Base-by-base conservation (phyloP, 371 early-diverging fungal genomes). In the Pancytospora philotis region DNA sequence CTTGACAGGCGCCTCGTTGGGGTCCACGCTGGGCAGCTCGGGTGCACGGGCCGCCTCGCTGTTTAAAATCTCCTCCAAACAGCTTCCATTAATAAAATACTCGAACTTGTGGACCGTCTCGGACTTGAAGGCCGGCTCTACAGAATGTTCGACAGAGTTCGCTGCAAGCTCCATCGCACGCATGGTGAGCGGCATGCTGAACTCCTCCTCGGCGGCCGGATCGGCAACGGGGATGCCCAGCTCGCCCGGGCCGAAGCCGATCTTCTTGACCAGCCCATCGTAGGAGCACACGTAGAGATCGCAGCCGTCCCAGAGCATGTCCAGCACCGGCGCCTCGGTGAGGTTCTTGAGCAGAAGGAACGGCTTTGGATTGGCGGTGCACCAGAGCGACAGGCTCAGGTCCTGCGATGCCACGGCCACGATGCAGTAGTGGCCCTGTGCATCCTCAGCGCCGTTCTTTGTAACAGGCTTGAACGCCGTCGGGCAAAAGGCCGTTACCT, bases 301-400 rank as follows among this genome's bases (percentile, higher is more conserved):
- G 22, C 25, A 49, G 3, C 74, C 76, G 31, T 75, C 59, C 81
- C 81, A 81, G 35, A 35, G 39, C 67, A 79, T 62, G 57, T 81
- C 81, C 25, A 81, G 37, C 30, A 75, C 68, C 1, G 81, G 81
- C 60, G 63, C 38, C 13, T 72, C 67, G 3, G 65, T 55, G 8
- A 81, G 64, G 62, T 81, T 78, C 51, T 76, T 79, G 25, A 81
- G 35, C 4, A 81, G 62, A 0, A 81, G 49, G 51, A 81, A 76
- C 22, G 81, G 81, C 56, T 71, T 68, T 32, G 68, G 38, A 31
- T 28, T 60, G 2, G 39, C 3, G 0, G 81, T 73, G 32, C 31
- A 64, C 81, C 81, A 81, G 30, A 81, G 62, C 30, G 74, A 71
- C 10, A 81, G 39, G 61, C 62, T 65, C 32, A 69, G 45, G 56